A percentile compares a stretch with the other conserved stretches of the same genome.
These are phyloP conservation scores for Flaveria bidentis DNA, from an alignment of 129 eudicot species.

Conservation along the genomic window DNA sequence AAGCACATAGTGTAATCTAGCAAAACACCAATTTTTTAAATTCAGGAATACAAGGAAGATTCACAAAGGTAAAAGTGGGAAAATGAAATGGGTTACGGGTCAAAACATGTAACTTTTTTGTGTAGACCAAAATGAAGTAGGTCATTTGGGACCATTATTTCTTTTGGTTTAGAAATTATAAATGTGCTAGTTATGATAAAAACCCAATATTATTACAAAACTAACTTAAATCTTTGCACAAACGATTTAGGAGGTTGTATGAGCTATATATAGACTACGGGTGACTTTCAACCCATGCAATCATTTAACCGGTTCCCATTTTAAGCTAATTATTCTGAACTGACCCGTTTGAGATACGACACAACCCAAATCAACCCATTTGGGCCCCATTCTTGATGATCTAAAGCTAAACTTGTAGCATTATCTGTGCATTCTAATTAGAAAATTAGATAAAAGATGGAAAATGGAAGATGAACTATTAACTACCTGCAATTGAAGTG, in stretches of 20 bases:
- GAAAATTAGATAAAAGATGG: not conserved
- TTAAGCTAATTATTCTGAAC: not conserved
- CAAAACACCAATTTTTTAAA: not conserved
- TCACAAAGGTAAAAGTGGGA: no score
- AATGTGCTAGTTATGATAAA: not conserved
- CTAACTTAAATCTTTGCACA: not conserved
- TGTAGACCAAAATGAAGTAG: not conserved
- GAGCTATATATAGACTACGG: not conserved
- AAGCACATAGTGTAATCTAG: not conserved
- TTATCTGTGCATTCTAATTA: not conserved
- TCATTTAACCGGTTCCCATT: not conserved
- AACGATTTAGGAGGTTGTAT: not conserved
- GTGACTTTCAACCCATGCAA: not conserved
- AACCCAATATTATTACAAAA: not conserved
- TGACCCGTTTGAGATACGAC: not conserved
- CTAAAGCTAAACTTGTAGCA: not conserved
- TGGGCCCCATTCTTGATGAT: not conserved
- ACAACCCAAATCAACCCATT: not conserved
- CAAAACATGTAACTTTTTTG: not conserved
- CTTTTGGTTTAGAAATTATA: not conserved
- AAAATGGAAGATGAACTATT: conserved; percentile 15
- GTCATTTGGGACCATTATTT: not conserved
- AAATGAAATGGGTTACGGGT: no score
- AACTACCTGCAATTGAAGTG: conserved; percentile 77
- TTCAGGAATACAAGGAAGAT: no score